Conservation (phyloP, 1,284 basidiomycete species). For the Boletus semigastroideus region DNA sequence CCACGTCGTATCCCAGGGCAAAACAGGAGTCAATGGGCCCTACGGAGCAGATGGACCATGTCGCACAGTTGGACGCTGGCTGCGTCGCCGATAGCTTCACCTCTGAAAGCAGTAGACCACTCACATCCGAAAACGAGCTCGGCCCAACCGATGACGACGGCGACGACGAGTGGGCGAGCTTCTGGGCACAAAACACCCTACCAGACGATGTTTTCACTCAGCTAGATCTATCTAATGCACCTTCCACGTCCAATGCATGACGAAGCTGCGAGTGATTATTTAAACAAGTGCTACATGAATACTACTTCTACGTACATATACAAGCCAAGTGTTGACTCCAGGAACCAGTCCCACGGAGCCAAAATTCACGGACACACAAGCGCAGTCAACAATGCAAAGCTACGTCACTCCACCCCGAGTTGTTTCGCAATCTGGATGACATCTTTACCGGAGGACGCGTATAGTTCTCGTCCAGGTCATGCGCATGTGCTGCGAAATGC, state of each 20-base stretch:
- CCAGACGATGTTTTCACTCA: conserved; percentile 24
- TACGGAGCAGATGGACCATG: conserved; percentile 15
- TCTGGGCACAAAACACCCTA: conserved; percentile 32
- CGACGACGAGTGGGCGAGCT: conserved; percentile 33
- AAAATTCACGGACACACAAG: background rate
- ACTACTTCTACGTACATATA: background rate
- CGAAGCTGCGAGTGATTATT: background rate
- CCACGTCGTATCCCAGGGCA: conserved; percentile 1
- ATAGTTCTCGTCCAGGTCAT: conserved; percentile 25
- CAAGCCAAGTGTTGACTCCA: background rate
- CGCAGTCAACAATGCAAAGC: conserved; percentile 17
- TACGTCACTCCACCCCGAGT: conserved; percentile 27
- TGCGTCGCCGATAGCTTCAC: conserved; percentile 29
- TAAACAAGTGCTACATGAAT: conserved; percentile 13
- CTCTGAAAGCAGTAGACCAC: conserved; percentile 9
- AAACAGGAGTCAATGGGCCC: background rate
- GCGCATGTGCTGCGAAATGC: conserved; percentile 19
- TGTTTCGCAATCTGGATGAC: conserved; percentile 4
- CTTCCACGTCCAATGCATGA: conserved; percentile 17
- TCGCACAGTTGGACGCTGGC: conserved; percentile 42
- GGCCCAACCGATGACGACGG: conserved; percentile 16
- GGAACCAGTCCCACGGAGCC: conserved; percentile 13
- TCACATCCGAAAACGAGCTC: conserved; percentile 28
- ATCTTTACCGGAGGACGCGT: conserved; percentile 15
- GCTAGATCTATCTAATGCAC: conserved; percentile 11